Evolutionary conservation across 768 basidiomycete species (phyloP), one percentile per base, ranked within the genome.

Genomic region (Tephrocybe sp.): DNA sequence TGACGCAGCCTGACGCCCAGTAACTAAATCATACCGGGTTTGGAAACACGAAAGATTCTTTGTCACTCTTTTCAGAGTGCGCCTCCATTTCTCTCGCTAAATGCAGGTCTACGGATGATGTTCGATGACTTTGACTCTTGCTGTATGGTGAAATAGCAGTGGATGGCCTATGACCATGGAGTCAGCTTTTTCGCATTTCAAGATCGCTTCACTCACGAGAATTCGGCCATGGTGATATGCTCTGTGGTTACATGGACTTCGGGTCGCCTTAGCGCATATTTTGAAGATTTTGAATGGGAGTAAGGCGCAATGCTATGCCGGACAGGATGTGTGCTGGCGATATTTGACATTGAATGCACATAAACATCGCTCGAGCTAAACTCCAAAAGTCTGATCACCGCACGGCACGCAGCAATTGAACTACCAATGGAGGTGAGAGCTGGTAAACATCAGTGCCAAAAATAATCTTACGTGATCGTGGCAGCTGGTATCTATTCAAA

Each of bases 331-430:
- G 60, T 66, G 19, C 62, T 64, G n/a, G 64, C 57, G 31, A 73
- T 64, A 11, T 64, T 69, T 22, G 73, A 68, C 42, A 75, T 66
- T 1, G 80, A 76, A 55, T 79, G 75, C 8, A 78, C 61, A 51
- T 77, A 78, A 18, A 73, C 65, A 22, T 78, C 73, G 47, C 58
- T 67, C 35, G 69, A 60, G 55, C 69, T 76, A 55, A 80, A 83
- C 44, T 84, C 82, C 30, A 80, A 74, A 19, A 88, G 70, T 51
- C 83, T 75, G 62, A 86, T 83, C 37, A 87, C 86, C 24, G 83
- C 78, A 36, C 86, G 78, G 62, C 84, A 84, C 24, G 86, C 81
- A 18, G 84, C 83, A 44, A 84, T 82, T 7, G 80, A 73, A 21
- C 78, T 80, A n/a, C 39, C 24, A 49, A 21, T n/a, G 16, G 47